A percentile compares a stretch with the other conserved stretches of the same genome.
phyloP scores from a whole-genome alignment of 345 rosid genomes.

The Raphanus raphanistrum region DNA sequence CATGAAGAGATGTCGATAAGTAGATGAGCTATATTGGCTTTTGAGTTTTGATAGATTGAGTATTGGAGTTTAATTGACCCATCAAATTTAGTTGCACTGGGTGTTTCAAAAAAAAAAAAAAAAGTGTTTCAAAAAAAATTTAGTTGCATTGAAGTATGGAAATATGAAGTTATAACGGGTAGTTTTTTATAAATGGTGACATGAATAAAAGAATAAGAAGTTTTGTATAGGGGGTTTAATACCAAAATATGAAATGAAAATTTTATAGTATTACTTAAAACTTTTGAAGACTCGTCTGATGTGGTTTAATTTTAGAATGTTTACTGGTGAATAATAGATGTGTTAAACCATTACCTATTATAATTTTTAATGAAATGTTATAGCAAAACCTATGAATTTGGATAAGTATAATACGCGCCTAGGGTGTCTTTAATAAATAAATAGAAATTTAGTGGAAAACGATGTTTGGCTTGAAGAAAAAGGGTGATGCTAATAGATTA shows the following conservation, averaged over 20 bases:
- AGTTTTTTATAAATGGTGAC: not conserved
- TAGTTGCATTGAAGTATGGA: not conserved
- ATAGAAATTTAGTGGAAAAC: slow-evolving; percentile 32
- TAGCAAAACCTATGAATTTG: slow-evolving; percentile 12
- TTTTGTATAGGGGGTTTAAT: not conserved
- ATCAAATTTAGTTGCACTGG: not conserved
- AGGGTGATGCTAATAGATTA: slow-evolving; percentile 29
- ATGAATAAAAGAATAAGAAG: not conserved
- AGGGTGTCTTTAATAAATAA: slow-evolving; percentile 15
- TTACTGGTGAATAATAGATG: not conserved
- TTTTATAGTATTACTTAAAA: not conserved
- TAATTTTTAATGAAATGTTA: not conserved
- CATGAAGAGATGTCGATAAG: slow-evolving; percentile 2
- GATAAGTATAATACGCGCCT: slow-evolving; percentile 25
- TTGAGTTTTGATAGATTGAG: slow-evolving; percentile 21
- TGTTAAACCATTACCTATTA: not conserved
- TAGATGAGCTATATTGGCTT: not conserved
- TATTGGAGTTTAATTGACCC: slow-evolving; percentile 9
- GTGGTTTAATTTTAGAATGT: not conserved
- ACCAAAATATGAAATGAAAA: not conserved
- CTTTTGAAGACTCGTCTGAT: not conserved
- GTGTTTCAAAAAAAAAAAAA: no score
- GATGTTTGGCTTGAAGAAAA: slow-evolving; percentile 31
- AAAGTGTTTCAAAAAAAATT: no score
- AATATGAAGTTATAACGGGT: slow-evolving; percentile 1